Base-by-base conservation (phyloP, 768 basidiomycete species). In the Albatrellus ellisii region DNA sequence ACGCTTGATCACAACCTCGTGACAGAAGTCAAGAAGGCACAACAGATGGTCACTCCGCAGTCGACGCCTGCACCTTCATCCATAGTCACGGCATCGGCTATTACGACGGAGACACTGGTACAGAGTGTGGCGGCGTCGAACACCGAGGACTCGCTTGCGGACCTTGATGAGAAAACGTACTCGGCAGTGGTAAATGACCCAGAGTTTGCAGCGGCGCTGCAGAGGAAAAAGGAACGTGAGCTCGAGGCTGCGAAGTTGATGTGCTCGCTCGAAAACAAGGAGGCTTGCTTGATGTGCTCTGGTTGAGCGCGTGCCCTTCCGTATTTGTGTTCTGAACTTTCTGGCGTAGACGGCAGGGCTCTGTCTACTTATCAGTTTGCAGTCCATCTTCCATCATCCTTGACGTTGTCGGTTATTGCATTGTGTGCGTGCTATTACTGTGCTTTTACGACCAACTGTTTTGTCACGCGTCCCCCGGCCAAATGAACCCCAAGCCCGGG, bases 191-290 rank as follows among this genome's bases (percentile, higher is more conserved):
- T 70, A 50, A 63, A 65, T 24, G 69, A 75, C 49, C 77, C 81
- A 3, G 88, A 87, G 55, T 89, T 79, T 51, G 81, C 81, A 9
- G 86, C 79, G 26, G 87, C 88, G 0, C 60, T 90, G 39, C 64
- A 73, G 51, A 65, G 81, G 37, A 76, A 78, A 54, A 70, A 72
- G 49, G 75, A 79, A 39, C 72, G 81, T 14, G 79, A 89, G 62
- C 62, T 76, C 3, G 91, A 85, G 59, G 79, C 85, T 45, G 91
- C 79, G 4, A 79, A 81, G 62, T 59, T 91, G 44, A 61, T 72
- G 57, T 94, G 91, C 56, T 87, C 85, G 48, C 52, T 94, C 37
- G 89, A 92, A 60, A 94, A 94, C 63, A 91, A 91, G 68, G 90
- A 94, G 42, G 87, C 84, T 1, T 94, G 89, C 56, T 53, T 90